phyloP scores from a whole-genome alignment of 2,329 filamentous ascomycete species.

The Juglanconis oblonga region DNA sequence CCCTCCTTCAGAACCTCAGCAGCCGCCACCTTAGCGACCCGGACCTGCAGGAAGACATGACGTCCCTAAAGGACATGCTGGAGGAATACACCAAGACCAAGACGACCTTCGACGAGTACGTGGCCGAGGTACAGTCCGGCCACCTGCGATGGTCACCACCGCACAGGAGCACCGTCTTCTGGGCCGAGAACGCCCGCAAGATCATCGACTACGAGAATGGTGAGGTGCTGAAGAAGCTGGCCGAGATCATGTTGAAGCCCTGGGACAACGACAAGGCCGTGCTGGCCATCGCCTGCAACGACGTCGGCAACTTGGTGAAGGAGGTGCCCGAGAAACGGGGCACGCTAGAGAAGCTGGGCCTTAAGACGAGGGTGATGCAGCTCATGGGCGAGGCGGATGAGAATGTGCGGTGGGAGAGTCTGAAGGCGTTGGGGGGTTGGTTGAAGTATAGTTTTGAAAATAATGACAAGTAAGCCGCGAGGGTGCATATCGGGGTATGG shows the following conservation, averaged over 20 bases:
- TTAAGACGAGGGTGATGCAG: constrained; percentile 89
- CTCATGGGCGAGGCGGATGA: constrained; percentile 89
- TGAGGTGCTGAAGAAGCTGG: constrained; percentile 73
- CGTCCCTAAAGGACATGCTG: constrained; percentile 58
- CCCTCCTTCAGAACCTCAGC: constrained; percentile 60
- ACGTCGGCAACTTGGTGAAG: constrained; percentile 83
- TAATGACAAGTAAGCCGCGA: constrained; percentile 21
- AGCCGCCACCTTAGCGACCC: constrained; percentile 62
- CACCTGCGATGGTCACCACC: constrained; percentile 92
- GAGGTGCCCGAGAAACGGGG: constrained; percentile 81
- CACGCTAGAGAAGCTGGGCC: constrained; percentile 75
- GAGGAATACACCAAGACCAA: constrained; percentile 69
- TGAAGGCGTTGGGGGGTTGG: constrained; percentile 73
- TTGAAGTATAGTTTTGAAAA: constrained; percentile 62
- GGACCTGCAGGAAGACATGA: constrained; percentile 62
- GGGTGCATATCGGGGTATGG: background rate
- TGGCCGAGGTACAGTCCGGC: constrained; percentile 79
- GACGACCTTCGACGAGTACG: constrained; percentile 84
- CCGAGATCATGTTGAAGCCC: constrained; percentile 73
- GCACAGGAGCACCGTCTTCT: constrained; percentile 82
- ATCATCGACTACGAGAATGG: constrained; percentile 83
- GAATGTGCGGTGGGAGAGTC: constrained; percentile 86
- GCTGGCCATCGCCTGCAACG: constrained; percentile 88
- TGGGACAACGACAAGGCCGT: constrained; percentile 85
- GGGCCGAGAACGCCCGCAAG: constrained; percentile 84